phyloP scores from a whole-genome alignment of 2,329 filamentous ascomycete genomes.

The Ophiostoma triangulosporum region DNA sequence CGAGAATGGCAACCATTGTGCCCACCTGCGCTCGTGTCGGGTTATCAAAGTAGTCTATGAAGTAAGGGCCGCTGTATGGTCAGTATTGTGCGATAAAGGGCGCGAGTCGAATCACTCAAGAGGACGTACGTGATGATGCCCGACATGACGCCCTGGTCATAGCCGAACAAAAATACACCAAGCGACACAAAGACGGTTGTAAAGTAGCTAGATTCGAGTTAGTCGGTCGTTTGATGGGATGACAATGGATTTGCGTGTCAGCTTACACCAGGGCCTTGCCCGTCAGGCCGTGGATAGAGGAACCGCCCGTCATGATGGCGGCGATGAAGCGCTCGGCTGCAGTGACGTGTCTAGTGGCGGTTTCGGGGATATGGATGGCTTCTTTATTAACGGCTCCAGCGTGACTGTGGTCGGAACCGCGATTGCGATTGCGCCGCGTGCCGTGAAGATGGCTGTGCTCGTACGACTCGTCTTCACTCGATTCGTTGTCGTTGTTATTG shows the following conservation, averaged over 20 bases:
- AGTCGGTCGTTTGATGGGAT: neutral
- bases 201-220: slow-evolving; percentile 54
- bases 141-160: slow-evolving; percentile 53
- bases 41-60: slow-evolving; percentile 84
- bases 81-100: neutral
- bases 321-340: slow-evolving; percentile 59
- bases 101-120: slow-evolving; percentile 32
- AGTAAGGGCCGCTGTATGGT: slow-evolving; percentile 49
- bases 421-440: slow-evolving; percentile 17
- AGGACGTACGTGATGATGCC: slow-evolving; percentile 40
- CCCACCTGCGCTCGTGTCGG: slow-evolving; percentile 78
- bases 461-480: slow-evolving; percentile 18
- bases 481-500: slow-evolving; percentile 23
- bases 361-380: slow-evolving; percentile 68
- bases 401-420: slow-evolving; percentile 20
- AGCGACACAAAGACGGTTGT: slow-evolving; percentile 83
- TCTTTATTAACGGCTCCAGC: slow-evolving; percentile 47
- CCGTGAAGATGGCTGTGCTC: slow-evolving; percentile 9
- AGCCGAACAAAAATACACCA: slow-evolving; percentile 41
- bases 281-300: slow-evolving; percentile 78
- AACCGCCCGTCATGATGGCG: slow-evolving; percentile 72
- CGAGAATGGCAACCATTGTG: slow-evolving; percentile 95
- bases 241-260: neutral
- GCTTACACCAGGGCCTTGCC: slow-evolving; percentile 79
- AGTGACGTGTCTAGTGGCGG: slow-evolving; percentile 48